These are phyloP conservation scores for Hygrocybe coccinea DNA, from an alignment of 768 basidiomycete species.

Conservation along the genomic window DNA sequence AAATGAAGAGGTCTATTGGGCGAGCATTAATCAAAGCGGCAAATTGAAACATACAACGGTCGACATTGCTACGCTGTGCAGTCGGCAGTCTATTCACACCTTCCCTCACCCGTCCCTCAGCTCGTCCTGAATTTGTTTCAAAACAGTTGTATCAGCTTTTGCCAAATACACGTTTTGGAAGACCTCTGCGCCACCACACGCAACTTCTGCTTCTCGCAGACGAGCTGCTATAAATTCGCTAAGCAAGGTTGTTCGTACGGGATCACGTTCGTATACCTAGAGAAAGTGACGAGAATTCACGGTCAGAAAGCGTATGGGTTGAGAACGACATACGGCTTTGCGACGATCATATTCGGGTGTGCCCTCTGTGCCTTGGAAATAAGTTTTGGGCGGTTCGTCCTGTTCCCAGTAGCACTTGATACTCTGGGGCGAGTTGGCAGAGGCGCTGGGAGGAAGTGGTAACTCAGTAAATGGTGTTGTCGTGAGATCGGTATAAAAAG, in stretches of 20 bases:
- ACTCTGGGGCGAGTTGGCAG: constrained; percentile 31
- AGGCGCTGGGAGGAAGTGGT: constrained; percentile 12
- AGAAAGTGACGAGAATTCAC: constrained; percentile 6
- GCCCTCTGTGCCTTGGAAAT: constrained; percentile 60
- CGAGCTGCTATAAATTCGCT: constrained; percentile 52
- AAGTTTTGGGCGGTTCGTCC: constrained; percentile 50
- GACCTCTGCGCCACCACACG: constrained; percentile 45
- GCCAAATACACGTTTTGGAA: constrained; percentile 60
- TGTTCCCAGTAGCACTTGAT: constrained; percentile 69
- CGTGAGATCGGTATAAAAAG: not conserved
- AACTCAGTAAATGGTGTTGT: constrained; percentile 8
- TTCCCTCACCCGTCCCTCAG: constrained; percentile 25
- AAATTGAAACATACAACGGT: not conserved
- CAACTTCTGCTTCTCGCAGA: constrained; percentile 59
- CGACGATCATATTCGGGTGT: constrained; percentile 76
- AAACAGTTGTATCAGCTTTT: constrained; percentile 67
- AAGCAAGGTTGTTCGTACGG: constrained; percentile 63
- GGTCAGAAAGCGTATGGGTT: not conserved
- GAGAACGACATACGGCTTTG: constrained; percentile 48
- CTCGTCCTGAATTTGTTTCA: constrained; percentile 63
- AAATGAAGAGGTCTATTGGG: constrained; percentile 24
- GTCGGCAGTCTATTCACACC: too few relatives aligned
- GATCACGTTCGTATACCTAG: constrained; percentile 68
- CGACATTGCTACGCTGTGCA: not conserved
- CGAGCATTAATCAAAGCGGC: constrained; percentile 9